Evolutionary conservation across 495 filamentous ascomycete genomes (phyloP).

Genomic region (Trichoderma gamsii): DNA sequence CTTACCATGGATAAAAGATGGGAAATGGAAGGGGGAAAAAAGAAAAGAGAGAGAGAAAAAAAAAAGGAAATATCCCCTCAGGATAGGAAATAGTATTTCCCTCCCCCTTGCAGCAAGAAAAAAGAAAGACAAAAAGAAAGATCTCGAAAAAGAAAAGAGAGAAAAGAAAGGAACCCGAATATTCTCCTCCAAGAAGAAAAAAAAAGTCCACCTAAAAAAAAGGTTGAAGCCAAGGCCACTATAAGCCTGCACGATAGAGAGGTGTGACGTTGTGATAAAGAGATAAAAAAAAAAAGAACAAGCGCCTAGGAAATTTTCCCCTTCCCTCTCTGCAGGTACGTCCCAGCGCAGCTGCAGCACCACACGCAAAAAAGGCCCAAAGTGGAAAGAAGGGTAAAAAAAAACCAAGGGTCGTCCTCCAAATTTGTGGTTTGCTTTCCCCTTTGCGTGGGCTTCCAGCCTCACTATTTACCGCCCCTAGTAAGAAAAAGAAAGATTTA

Average conservation of each 20-base stretch:
- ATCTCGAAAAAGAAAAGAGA: not conserved
- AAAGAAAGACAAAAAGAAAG: not conserved
- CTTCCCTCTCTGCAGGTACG: not conserved
- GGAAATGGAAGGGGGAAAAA: not conserved
- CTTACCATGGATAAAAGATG: constrained; percentile 3
- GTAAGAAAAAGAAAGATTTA: no score
- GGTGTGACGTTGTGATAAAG: no score
- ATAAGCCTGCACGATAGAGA: no score
- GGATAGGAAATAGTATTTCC: not conserved
- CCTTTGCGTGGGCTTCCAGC: not conserved
- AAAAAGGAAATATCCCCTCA: not conserved
- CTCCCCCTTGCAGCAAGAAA: not conserved
- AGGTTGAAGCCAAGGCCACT: no score
- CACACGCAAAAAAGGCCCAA: not conserved
- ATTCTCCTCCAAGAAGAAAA: not conserved
- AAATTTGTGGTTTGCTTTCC: not conserved
- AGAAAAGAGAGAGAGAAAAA: not conserved
- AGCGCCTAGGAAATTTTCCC: not conserved
- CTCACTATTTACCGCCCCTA: no score
- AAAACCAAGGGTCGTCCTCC: not conserved
- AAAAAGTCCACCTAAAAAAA: not conserved
- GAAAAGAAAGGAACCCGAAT: not conserved
- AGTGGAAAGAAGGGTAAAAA: not conserved
- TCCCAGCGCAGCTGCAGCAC: not conserved
- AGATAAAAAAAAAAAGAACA: not conserved